Evolutionary conservation across 202 grass and related monocot genomes (phyloP).

Genomic region (Zizania palustris): DNA sequence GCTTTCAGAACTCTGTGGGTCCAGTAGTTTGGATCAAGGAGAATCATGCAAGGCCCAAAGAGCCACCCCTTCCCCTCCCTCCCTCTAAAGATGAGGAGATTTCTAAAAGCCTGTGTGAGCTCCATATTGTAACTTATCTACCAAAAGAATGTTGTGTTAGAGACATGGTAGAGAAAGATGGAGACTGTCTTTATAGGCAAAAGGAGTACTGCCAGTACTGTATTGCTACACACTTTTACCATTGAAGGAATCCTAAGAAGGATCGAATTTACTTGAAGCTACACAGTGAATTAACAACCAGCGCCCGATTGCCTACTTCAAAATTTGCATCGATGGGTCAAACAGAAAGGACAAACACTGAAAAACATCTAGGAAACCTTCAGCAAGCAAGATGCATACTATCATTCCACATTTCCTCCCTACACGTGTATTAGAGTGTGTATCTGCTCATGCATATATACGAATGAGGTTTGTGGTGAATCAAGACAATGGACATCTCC

Average conservation of each 20-base stretch:
- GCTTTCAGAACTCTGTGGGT: slow-evolving; percentile 58
- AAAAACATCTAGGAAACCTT: neutral
- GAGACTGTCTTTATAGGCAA: slow-evolving; percentile 51
- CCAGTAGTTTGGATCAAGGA: slow-evolving; percentile 45
- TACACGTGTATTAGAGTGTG: neutral
- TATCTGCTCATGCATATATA: slow-evolving; percentile 21
- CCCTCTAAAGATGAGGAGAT: slow-evolving; percentile 64
- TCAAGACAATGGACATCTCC: slow-evolving; percentile 22
- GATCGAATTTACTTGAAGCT: slow-evolving; percentile 37
- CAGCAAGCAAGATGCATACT: neutral
- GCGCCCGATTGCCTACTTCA: neutral
- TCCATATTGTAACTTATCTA: slow-evolving; percentile 46
- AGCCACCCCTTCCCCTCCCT: neutral
- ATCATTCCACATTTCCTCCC: neutral
- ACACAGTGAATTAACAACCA: slow-evolving; percentile 35
- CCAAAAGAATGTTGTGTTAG: slow-evolving; percentile 60
- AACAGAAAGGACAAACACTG: neutral
- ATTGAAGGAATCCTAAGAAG: slow-evolving; percentile 47
- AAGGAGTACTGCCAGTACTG: slow-evolving; percentile 29
- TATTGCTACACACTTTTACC: slow-evolving; percentile 40
- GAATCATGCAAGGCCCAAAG: slow-evolving; percentile 49
- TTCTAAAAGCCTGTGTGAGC: slow-evolving; percentile 56
- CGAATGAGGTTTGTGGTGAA: slow-evolving; percentile 31
- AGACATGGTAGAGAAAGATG: slow-evolving; percentile 53
- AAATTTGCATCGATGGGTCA: neutral